Evolutionary conservation across 177 flowering plant species (phyloP).

Genomic region (Vitis hybrid): DNA sequence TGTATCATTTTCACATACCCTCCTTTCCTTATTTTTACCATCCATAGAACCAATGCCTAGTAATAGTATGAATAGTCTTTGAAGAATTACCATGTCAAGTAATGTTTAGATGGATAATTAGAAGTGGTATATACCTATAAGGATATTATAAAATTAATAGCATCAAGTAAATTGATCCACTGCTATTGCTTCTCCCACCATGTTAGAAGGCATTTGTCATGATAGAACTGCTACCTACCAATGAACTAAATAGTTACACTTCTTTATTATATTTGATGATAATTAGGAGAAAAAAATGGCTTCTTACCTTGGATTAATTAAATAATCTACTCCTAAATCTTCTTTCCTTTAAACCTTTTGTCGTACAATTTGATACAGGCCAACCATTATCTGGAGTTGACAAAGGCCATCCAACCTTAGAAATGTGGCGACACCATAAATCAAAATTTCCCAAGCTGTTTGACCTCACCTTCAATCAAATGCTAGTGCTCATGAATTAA

Average conservation of each 20-base stretch:
- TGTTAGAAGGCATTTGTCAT: slow-evolving; percentile 25
- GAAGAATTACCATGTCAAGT: too few relatives aligned
- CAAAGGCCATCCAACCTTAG: slow-evolving; percentile 53
- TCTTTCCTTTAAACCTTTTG: slow-evolving; percentile 38
- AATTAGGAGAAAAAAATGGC: not conserved
- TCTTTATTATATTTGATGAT: not conserved
- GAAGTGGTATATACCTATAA: too few relatives aligned
- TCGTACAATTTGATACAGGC: slow-evolving; percentile 43
- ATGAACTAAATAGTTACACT: not conserved
- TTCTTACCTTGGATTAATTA: too few relatives aligned
- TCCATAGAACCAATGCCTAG: too few relatives aligned
- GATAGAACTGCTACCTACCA: slow-evolving; percentile 33
- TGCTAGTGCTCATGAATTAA: not conserved
- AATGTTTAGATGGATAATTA: too few relatives aligned
- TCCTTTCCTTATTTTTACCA: too few relatives aligned
- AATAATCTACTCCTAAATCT: too few relatives aligned
- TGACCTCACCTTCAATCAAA: slow-evolving; percentile 18
- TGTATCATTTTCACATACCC: too few relatives aligned
- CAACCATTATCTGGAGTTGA: slow-evolving; percentile 47
- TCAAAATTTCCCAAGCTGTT: slow-evolving; percentile 18
- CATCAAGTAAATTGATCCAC: slow-evolving; percentile 22
- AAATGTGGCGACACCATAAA: slow-evolving; percentile 39
- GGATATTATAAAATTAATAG: slow-evolving; percentile 25
- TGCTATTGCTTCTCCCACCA: slow-evolving; percentile 33
- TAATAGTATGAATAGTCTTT: too few relatives aligned